Percentiles rank a stretch among this genome's conserved stretches.
Evolutionary conservation across 768 basidiomycete species (phyloP).

Genomic region (Dacryopinax primogenitus): DNA sequence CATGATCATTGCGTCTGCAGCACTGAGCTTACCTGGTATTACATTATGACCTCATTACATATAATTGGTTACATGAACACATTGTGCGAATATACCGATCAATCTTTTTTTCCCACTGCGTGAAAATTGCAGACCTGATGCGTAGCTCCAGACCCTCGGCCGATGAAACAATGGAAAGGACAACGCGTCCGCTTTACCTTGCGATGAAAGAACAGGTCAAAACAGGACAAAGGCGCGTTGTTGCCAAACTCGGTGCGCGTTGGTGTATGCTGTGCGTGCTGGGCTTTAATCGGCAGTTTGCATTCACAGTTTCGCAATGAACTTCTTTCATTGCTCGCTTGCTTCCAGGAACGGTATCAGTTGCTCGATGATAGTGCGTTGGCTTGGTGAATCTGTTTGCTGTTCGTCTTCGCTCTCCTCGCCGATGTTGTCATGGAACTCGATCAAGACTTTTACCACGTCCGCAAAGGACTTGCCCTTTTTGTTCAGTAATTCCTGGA

Average conservation of each 20-base stretch:
- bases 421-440: constrained; percentile 63
- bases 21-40: constrained; percentile 16
- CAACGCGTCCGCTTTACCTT: too few relatives aligned
- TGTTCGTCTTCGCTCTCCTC: constrained; percentile 33
- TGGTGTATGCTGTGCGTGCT: too few relatives aligned
- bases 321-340: constrained; percentile 26
- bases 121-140: too few relatives aligned
- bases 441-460: constrained; percentile 54
- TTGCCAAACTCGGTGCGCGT: too few relatives aligned
- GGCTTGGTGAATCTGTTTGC: constrained; percentile 36
- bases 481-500: constrained; percentile 59
- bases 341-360: constrained; percentile 50
- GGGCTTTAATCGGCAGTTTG: too few relatives aligned
- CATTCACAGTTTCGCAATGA: too few relatives aligned
- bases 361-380: constrained; percentile 54
- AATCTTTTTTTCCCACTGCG: too few relatives aligned
- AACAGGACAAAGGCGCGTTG: too few relatives aligned
- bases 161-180: too few relatives aligned
- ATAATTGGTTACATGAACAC: constrained; percentile 11
- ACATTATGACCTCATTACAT: constrained; percentile 12
- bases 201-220: too few relatives aligned
- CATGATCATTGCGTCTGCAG: constrained; percentile 65
- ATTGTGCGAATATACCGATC: constrained; percentile 10
- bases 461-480: constrained; percentile 58
- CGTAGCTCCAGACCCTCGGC: too few relatives aligned